These are phyloP conservation scores for Paraurostyla sp. DNA, from an alignment of 73 alveolate species.

Conservation along the genomic window DNA sequence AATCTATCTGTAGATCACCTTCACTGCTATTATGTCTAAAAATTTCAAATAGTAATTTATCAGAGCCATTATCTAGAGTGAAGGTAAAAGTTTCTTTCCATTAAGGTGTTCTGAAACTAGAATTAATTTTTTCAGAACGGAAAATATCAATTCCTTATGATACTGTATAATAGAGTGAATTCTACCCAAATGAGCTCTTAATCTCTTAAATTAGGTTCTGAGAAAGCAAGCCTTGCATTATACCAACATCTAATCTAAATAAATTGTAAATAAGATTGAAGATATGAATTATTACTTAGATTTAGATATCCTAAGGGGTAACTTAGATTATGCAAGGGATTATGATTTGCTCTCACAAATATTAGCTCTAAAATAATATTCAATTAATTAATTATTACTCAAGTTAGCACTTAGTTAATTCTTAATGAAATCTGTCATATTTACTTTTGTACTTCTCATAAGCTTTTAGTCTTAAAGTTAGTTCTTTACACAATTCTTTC, in stretches of 20 bases:
- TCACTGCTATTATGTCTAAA: conserved; percentile 54
- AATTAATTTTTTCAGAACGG: conserved; percentile 4
- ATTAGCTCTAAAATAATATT: background rate
- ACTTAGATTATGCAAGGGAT: background rate
- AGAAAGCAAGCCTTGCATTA: conserved; percentile 21
- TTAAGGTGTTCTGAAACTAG: conserved; percentile 5
- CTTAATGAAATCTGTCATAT: conserved; percentile 6
- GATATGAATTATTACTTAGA: background rate
- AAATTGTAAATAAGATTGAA: background rate
- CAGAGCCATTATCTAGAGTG: background rate
- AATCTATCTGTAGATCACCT: conserved; percentile 19
- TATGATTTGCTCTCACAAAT: conserved; percentile 5
- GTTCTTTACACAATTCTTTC: background rate
- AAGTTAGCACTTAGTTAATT: background rate
- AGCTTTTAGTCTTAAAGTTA: background rate
- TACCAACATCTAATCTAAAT: conserved; percentile 47
- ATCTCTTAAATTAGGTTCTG: conserved; percentile 18
- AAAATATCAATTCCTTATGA: background rate
- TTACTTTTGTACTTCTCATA: background rate
- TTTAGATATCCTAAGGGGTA: conserved; percentile 1
- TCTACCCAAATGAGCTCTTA: conserved; percentile 4
- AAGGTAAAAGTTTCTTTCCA: conserved; percentile 46
- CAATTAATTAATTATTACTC: background rate
- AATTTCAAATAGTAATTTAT: conserved; percentile 20
- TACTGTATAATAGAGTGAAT: conserved; percentile 30